Base-by-base conservation (phyloP, 2,329 filamentous ascomycete species). In the Mollisiaceae sp. region DNA sequence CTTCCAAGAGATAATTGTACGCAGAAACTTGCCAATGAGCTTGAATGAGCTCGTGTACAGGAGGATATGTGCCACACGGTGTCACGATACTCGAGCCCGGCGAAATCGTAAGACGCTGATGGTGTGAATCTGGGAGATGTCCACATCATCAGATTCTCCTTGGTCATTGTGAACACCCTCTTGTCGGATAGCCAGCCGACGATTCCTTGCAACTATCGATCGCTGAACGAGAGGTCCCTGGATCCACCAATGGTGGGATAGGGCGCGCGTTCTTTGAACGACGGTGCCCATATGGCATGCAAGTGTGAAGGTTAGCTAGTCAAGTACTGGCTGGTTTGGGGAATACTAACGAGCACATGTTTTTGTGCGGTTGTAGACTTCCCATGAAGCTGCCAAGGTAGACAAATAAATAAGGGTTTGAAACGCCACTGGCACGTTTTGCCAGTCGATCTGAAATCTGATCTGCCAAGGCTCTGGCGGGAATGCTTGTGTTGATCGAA, bases 61-160 rank as follows among this genome's bases (percentile, higher is more conserved):
- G 14, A 50, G n/a, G 8, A 24, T n/a, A 6, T 22, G 45, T 24
- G 20, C n/a, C 2, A 50, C 45, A 11, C 14, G n/a, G 45, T 50
- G n/a, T 50, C 45, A 50, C 45, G 45, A 50, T 24, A 50, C 45
- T 50, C 8, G 20, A 50, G n/a, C n/a, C n/a, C n/a, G n/a, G n/a
- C 4, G 8, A 50, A 1, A 50, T 24, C n/a, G 45, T 50, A 50
- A 50, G 45, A 11, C 22, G 8, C 8, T 18, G 18, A 12, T 50
- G 45, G n/a, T 5, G n/a, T 22, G 20, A 50, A 50, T n/a, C 45
- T 50, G 11, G 45, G 45, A 22, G 45, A 50, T 24, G 45, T 6
- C 8, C 45, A 41, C 8, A 50, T 50, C 45, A 22, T 22, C n/a
- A 24, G n/a, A 11, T 11, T 22, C 18, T 22, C 45, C n/a, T 45